These are phyloP conservation scores for Termitomyces sp. DNA, from an alignment of 1,284 basidiomycete genomes.

Conservation along the genomic window DNA sequence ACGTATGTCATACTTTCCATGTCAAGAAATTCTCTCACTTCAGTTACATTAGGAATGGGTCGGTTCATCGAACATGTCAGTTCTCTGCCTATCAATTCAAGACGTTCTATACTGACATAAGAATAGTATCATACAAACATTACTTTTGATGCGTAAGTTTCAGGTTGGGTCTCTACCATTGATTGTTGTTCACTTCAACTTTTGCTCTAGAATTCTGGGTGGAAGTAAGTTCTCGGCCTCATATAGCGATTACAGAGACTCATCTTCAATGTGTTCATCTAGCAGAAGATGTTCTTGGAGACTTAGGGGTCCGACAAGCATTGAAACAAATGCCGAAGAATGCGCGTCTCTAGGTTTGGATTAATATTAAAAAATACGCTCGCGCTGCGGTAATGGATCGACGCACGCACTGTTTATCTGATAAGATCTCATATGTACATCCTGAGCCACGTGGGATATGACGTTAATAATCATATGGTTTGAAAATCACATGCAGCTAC, in stretches of 20 bases:
- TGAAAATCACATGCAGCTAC: constrained; percentile 6
- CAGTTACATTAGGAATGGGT: constrained; percentile 45
- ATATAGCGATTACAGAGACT: not conserved
- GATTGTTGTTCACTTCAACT: not conserved
- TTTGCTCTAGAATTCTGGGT: constrained; percentile 30
- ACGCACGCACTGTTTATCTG: not conserved
- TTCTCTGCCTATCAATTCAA: not conserved
- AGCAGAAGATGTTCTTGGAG: constrained; percentile 47
- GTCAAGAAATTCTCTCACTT: not conserved
- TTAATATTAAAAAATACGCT: not conserved
- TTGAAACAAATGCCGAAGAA: constrained; percentile 46
- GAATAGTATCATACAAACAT: constrained; percentile 54
- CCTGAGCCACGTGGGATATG: not conserved
- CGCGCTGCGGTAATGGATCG: not conserved
- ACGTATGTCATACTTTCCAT: not conserved
- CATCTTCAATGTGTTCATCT: not conserved
- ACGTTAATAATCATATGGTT: not conserved
- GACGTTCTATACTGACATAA: not conserved
- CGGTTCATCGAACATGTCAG: constrained; percentile 55
- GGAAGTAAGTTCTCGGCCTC: constrained; percentile 25
- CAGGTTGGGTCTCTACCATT: not conserved
- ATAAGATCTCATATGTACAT: not conserved
- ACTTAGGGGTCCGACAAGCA: constrained; percentile 53
- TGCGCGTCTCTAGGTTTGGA: constrained; percentile 26
- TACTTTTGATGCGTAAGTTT: constrained; percentile 46